Evolutionary conservation across 2,329 filamentous ascomycete genomes (phyloP).

Genomic region (Salinomyces thailandicus): DNA sequence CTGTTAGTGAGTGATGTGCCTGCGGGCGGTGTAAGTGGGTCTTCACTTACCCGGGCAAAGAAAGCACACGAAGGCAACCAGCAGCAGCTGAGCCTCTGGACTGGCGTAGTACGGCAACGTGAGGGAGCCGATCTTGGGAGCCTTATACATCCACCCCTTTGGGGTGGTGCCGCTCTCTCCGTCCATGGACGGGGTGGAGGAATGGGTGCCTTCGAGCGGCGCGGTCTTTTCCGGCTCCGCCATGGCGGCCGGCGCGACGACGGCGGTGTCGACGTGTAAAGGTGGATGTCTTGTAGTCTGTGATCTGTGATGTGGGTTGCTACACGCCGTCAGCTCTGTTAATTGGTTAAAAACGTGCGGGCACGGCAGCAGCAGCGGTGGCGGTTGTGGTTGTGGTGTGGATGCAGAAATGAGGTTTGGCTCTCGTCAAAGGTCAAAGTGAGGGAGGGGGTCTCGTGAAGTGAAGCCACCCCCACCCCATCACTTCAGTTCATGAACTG

Average conservation of each 20-base stretch:
- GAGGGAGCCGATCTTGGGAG: slow-evolving; percentile 30
- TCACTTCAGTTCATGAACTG: too few relatives aligned
- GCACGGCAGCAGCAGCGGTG: background rate
- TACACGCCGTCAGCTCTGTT: too few relatives aligned
- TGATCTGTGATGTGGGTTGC: too few relatives aligned
- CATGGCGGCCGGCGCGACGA: too few relatives aligned
- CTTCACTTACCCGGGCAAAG: slow-evolving; percentile 35
- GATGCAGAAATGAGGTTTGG: too few relatives aligned
- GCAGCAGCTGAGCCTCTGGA: slow-evolving; percentile 37
- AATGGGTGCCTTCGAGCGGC: slow-evolving; percentile 4
- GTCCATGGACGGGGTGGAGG: slow-evolving; percentile 8
- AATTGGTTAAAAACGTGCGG: too few relatives aligned
- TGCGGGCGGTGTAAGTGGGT: background rate
- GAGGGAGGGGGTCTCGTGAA: too few relatives aligned
- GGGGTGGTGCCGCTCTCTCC: slow-evolving; percentile 23
- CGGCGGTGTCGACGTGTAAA: too few relatives aligned
- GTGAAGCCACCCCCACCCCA: too few relatives aligned
- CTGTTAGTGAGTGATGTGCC: background rate
- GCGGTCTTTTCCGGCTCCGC: slow-evolving; percentile 3
- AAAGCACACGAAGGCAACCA: slow-evolving; percentile 44
- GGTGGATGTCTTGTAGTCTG: too few relatives aligned
- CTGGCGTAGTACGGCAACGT: slow-evolving; percentile 41
- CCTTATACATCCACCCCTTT: slow-evolving; percentile 39
- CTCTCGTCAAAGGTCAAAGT: too few relatives aligned
- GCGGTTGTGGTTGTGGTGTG: background rate